Evolutionary conservation across 495 filamentous ascomycete genomes (phyloP), one percentile per base, ranked within the genome.

Genomic region (Peziza echinospora): DNA sequence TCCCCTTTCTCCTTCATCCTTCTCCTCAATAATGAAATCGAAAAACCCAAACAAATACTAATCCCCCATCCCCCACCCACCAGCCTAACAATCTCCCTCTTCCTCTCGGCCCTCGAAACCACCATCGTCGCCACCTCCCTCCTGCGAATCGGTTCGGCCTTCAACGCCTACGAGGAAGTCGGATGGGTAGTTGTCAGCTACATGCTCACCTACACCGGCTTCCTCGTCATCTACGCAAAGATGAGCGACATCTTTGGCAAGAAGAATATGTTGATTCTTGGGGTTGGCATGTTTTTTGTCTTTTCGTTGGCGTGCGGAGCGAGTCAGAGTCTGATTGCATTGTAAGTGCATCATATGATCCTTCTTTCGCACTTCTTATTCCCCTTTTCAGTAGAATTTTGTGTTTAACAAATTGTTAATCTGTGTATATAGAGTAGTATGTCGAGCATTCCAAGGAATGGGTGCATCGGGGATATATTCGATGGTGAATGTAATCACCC

Each of bases 351-450:
- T n/a, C n/a, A n/a, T n/a, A n/a, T n/a, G n/a, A n/a, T n/a, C n/a
- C n/a, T n/a, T n/a, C n/a, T n/a, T n/a, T n/a, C n/a, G n/a, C n/a
- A n/a, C n/a, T n/a, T n/a, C n/a, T n/a, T n/a, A n/a, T n/a, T n/a
- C n/a, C n/a, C n/a, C n/a, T n/a, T n/a, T n/a, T n/a, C n/a, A n/a
- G n/a, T n/a, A n/a, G n/a, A n/a, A n/a, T n/a, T n/a, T n/a, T n/a
- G n/a, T n/a, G n/a, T n/a, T n/a, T n/a, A n/a, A n/a, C n/a, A n/a
- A n/a, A n/a, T n/a, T n/a, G n/a, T n/a, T n/a, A n/a, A n/a, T n/a
- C n/a, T n/a, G n/a, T n/a, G n/a, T n/a, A n/a, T n/a, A n/a, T 2
- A 74, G 71, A 0, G 73, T 76, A 26, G 55, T 72, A 6, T 65
- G 66, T 39, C 66, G 72, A 9, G 62, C 68, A 0, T 62, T 76